Base-by-base conservation (phyloP, 2,329 filamentous ascomycete genomes). In the Gyromitra esculenta region DNA sequence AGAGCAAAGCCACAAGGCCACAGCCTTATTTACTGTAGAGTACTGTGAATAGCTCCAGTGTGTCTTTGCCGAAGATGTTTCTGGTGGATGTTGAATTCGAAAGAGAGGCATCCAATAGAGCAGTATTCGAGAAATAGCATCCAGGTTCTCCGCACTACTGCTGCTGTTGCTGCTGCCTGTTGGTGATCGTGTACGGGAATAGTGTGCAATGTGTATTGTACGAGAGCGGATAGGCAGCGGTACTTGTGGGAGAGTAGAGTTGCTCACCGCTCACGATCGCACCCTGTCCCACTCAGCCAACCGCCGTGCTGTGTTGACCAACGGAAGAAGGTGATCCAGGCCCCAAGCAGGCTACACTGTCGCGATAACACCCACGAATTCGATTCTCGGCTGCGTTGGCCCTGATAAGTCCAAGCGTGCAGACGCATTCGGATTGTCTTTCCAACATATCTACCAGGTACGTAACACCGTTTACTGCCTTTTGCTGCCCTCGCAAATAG, bases 331-430 rank as follows among this genome's bases (percentile, higher is more conserved):
- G 62, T 50, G 50, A 60, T 52, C 63, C 60, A 73, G 56, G 69
- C 39, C 50, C 57, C 25, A 50, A 57, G 57, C 43, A 71, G 68
- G 35, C 64, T 54, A 69, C 31, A 66, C n/a, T 71, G 57, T 71
- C 72, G 66, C 72, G 72, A 75, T 75, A 75, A 71, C 72, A 75
- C 65, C 72, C 66, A 75, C 59, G 72, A 75, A 75, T 75, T 71
- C 72, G 72, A 75, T 75, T 75, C 72, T 75, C 72, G 72, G 72
- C 67, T 75, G 72, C 57, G 72, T 71, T 63, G 59, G 66, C 65
- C 66, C 59, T 69, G 57, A 64, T 75, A 65, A 75, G 72, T 70
- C 65, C 66, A 75, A 75, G 72, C 65, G 72, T 52, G 65, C 50
- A 71, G 66, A 75, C 66, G 66, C 66, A 75, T 75, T 75, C 41